phyloP scores from a whole-genome alignment of 1,284 basidiomycete species.

The Boletus sp. region DNA sequence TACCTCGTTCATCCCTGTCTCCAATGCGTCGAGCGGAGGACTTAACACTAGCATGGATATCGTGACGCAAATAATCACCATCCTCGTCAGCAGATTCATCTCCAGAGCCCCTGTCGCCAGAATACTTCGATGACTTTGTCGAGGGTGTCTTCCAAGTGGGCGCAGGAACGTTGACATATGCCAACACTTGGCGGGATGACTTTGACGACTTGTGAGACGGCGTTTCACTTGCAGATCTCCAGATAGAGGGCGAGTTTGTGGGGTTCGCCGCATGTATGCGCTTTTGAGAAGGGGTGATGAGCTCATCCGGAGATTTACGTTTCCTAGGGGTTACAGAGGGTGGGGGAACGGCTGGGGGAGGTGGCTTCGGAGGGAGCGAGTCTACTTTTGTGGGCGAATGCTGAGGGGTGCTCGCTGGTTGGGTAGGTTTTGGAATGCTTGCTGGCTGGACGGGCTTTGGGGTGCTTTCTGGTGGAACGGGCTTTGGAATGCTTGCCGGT shows the following conservation, averaged over 20 bases:
- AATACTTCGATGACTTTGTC: constrained; percentile 28
- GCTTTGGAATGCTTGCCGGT: constrained; percentile 17
- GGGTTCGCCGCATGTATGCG: constrained; percentile 38
- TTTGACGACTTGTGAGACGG: constrained; percentile 27
- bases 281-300: constrained; percentile 51
- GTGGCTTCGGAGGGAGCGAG: constrained; percentile 4
- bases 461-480: constrained; percentile 14
- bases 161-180: constrained; percentile 61
- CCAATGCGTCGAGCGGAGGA: constrained; percentile 61
- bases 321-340: constrained; percentile 48
- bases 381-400: constrained; percentile 16
- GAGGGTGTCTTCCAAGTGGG: constrained; percentile 44
- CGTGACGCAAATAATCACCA: constrained; percentile 25
- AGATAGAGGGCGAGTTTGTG: background rate
- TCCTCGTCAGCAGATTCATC: constrained; percentile 56
- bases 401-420: constrained; percentile 19
- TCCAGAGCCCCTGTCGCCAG: constrained; percentile 31
- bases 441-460: constrained; percentile 21
- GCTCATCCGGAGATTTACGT: constrained; percentile 45
- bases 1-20: constrained; percentile 75
- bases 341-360: constrained; percentile 38
- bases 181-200: constrained; percentile 43
- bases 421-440: constrained; percentile 9
- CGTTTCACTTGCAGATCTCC: constrained; percentile 22
- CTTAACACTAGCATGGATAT: constrained; percentile 36